phyloP scores from a whole-genome alignment of 2,329 filamentous ascomycete species.

The Cadophora sp. region DNA sequence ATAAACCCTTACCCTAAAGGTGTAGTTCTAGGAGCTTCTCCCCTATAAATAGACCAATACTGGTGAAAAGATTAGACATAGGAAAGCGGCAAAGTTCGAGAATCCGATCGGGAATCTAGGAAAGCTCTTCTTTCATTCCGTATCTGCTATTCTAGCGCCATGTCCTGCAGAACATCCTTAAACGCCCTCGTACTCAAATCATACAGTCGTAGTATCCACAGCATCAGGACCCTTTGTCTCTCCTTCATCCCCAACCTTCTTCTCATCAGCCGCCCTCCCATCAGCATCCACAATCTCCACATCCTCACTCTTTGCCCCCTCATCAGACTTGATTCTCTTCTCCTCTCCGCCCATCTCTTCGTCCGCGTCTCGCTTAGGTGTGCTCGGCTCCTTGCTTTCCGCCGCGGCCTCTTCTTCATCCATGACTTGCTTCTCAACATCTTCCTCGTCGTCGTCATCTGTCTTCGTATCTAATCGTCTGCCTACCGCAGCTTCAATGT shows the following conservation, averaged over 20 bases:
- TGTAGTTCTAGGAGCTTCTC: too few species aligned
- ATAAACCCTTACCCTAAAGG: too few species aligned
- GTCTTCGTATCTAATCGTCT: constrained; percentile 50
- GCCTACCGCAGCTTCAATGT: constrained; percentile 67
- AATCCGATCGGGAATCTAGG: too few species aligned
- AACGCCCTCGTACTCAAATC: constrained; percentile 9
- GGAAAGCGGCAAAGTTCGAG: too few species aligned
- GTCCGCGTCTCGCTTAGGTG: constrained; percentile 19
- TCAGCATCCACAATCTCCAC: constrained; percentile 31
- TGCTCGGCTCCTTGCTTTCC: constrained; percentile 50
- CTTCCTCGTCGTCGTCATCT: constrained; percentile 45
- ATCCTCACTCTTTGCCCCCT: constrained; percentile 25
- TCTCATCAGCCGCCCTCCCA: constrained; percentile 30
- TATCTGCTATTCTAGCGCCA: background rate
- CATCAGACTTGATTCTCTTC: constrained; percentile 59
- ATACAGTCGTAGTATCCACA: constrained; percentile 33
- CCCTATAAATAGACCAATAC: too few species aligned
- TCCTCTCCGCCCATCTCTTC: constrained; percentile 46
- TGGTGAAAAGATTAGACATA: too few species aligned
- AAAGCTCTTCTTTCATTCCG: background rate
- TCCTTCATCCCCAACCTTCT: constrained; percentile 28
- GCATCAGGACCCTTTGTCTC: constrained; percentile 33
- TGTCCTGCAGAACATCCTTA: background rate
- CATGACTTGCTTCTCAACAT: constrained; percentile 40
- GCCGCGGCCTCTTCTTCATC: constrained; percentile 51